phyloP scores from a whole-genome alignment of 1,139 yeast species.

The Debaryomyces subglobosus region DNA sequence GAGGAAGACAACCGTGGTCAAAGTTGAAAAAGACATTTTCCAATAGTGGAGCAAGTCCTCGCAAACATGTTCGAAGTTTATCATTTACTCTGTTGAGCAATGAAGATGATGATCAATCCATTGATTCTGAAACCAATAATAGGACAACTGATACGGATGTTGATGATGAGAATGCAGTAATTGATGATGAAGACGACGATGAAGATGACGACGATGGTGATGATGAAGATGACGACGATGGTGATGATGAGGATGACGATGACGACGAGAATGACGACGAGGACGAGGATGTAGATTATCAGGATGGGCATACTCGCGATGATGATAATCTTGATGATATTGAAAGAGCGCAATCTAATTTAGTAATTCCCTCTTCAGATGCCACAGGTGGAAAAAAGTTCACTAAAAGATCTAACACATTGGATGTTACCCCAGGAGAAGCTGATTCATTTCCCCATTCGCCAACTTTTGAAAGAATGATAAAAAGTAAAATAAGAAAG shows the following conservation, averaged over 20 bases:
- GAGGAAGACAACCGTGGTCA: conserved; percentile 17
- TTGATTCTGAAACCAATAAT: conserved; percentile 22
- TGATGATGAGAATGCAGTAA: conserved; percentile 18
- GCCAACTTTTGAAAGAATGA: conserved; percentile 47
- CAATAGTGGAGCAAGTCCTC: conserved; percentile 17
- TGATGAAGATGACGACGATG: neutral
- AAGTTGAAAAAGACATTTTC: conserved; percentile 26
- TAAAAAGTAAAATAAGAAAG: conserved; percentile 11
- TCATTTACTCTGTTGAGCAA: conserved; percentile 17
- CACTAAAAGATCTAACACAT: conserved; percentile 49
- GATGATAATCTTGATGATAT: conserved; percentile 15
- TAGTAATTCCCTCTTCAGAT: conserved; percentile 38
- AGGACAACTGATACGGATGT: conserved; percentile 18
- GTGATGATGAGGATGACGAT: conserved; percentile 15
- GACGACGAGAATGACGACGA: conserved; percentile 18
- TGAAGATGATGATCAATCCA: conserved; percentile 24
- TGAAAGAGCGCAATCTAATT: conserved; percentile 36
- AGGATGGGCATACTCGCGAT: conserved; percentile 24
- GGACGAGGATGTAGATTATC: conserved; percentile 17
- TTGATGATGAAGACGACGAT: conserved; percentile 19
- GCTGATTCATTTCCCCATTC: conserved; percentile 30
- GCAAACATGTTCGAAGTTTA: conserved; percentile 2
- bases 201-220: conserved; percentile 4
- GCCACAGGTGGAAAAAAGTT: conserved; percentile 37
- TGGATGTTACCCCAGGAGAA: conserved; percentile 37